Evolutionary conservation across 2,329 filamentous ascomycete species (phyloP).

Genomic region (Fusarium miscanthi): DNA sequence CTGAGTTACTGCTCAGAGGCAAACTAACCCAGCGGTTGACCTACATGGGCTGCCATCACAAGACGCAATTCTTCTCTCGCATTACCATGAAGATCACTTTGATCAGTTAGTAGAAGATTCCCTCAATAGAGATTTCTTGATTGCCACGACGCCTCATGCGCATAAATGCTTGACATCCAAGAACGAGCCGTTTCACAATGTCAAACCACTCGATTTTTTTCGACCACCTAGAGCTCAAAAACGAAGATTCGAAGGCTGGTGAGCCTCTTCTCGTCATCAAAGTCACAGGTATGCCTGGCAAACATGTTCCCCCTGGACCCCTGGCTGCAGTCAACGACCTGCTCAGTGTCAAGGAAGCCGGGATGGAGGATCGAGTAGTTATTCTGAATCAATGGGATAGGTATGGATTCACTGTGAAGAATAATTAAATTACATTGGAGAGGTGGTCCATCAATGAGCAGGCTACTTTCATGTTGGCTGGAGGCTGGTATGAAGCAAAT

Average conservation of each 20-base stretch:
- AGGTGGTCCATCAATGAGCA: not conserved
- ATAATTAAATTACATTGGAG: not conserved
- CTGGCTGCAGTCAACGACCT: constrained; percentile 54
- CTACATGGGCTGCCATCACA: constrained; percentile 68
- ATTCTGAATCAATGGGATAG: constrained; percentile 61
- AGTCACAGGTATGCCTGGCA: constrained; percentile 72
- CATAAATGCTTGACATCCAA: constrained; percentile 60
- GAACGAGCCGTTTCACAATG: constrained; percentile 63
- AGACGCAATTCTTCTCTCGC: constrained; percentile 69
- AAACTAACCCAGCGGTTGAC: constrained; percentile 70
- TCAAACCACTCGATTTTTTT: constrained; percentile 68
- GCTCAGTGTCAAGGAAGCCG: constrained; percentile 59
- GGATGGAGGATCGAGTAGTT: constrained; percentile 64
- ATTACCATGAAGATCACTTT: constrained; percentile 69
- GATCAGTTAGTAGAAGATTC: constrained; percentile 53
- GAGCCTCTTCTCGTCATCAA: constrained; percentile 56
- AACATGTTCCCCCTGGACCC: constrained; percentile 63
- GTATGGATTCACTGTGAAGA: constrained; percentile 21
- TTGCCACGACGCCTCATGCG: constrained; percentile 73
- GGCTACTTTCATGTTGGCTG: not conserved
- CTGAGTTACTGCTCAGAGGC: constrained; percentile 65
- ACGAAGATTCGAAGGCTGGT: not conserved
- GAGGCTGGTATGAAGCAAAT: not conserved
- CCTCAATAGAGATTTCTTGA: constrained; percentile 63
- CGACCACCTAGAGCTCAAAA: constrained; percentile 55